Percentiles rank a stretch among this genome's conserved stretches.
Conservation (phyloP, 1,284 basidiomycete species). For the Ceratobasidium sp. region DNA sequence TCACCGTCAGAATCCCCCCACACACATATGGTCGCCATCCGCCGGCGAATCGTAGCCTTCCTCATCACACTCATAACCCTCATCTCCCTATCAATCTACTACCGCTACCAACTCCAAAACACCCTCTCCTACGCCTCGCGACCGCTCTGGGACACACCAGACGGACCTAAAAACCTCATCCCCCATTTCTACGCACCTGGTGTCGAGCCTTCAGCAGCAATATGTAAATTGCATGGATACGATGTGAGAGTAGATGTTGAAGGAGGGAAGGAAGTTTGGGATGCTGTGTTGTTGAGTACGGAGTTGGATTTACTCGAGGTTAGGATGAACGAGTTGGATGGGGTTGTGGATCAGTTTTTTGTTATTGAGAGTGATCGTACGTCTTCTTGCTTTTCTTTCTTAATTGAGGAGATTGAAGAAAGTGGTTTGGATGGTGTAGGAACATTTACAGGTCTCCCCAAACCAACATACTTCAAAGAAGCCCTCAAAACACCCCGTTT, state of each 20-base stretch:
- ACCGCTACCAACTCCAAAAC: constrained; percentile 37
- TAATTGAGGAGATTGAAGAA: too few relatives aligned
- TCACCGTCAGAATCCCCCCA: constrained; percentile 8
- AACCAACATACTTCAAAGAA: constrained; percentile 66
- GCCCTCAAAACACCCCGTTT: constrained; percentile 64
- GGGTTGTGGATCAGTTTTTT: constrained; percentile 74
- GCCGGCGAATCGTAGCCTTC: constrained; percentile 21
- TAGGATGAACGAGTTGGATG: constrained; percentile 73
- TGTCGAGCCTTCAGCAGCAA: constrained; percentile 62
- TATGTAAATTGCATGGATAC: constrained; percentile 68
- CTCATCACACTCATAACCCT: background rate
- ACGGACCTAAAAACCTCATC: constrained; percentile 65
- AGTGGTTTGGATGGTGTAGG: too few relatives aligned
- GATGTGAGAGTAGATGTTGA: constrained; percentile 31
- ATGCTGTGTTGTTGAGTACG: constrained; percentile 73
- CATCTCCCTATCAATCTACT: constrained; percentile 17
- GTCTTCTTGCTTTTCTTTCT: background rate
- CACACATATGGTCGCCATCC: constrained; percentile 33
- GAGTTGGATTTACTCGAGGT: constrained; percentile 80
- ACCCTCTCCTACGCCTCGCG: constrained; percentile 70
- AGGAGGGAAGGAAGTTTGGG: constrained; percentile 59
- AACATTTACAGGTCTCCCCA: constrained; percentile 73
- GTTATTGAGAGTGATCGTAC: constrained; percentile 72
- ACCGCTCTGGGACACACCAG: constrained; percentile 73
- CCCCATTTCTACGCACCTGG: constrained; percentile 72